Conservation (phyloP, 73 alveolate genomes). For the Vitrella brassicaformis region DNA sequence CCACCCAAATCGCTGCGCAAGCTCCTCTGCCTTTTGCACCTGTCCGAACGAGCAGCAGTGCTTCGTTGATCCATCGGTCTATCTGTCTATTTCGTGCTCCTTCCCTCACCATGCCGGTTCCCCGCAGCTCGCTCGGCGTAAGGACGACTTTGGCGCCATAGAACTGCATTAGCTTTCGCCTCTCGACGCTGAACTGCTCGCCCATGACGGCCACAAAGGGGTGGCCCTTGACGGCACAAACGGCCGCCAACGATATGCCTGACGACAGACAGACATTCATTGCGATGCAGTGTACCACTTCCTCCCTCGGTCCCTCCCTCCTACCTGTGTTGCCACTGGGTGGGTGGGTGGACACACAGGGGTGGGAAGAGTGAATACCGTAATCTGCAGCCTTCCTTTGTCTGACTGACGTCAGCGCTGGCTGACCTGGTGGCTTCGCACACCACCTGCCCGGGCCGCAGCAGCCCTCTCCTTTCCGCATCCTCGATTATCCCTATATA, state of each 20-base stretch:
- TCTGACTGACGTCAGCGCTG: too few relatives aligned
- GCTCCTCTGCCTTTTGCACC: not conserved
- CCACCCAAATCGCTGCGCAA: not conserved
- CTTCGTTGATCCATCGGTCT: too few relatives aligned
- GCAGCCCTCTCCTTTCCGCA: conserved; percentile 22
- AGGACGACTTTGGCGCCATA: conserved; percentile 2
- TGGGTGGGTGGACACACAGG: too few relatives aligned
- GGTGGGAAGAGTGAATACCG: too few relatives aligned
- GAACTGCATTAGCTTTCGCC: not conserved
- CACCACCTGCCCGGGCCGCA: conserved; percentile 13
- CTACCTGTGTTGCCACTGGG: too few relatives aligned
- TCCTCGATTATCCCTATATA: conserved; percentile 34
- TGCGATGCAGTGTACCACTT: too few relatives aligned
- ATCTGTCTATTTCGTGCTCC: too few relatives aligned
- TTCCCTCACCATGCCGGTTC: not conserved
- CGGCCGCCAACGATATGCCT: not conserved
- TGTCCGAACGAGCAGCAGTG: too few relatives aligned
- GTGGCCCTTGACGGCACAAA: not conserved
- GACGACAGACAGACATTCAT: too few relatives aligned
- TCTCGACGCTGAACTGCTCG: not conserved
- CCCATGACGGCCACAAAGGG: not conserved
- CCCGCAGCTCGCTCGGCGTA: not conserved
- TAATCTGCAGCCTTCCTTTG: too few relatives aligned
- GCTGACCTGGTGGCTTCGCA: conserved; percentile 15
- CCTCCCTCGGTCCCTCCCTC: too few relatives aligned